These are phyloP conservation scores for Gigaspora rosea DNA, from an alignment of 192 early-diverging fungal species.

Conservation along the genomic window DNA sequence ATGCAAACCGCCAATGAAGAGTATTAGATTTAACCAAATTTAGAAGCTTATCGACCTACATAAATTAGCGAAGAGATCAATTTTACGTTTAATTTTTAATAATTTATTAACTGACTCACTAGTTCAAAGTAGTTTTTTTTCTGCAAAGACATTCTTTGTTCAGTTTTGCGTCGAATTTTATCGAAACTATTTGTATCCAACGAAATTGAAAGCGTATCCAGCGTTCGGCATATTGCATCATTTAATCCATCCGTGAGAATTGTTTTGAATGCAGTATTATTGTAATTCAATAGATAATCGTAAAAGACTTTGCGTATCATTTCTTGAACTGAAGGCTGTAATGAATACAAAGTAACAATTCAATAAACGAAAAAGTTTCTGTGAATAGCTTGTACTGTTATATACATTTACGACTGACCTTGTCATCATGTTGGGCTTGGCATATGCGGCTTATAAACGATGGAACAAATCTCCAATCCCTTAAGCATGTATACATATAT, in stretches of 20 bases:
- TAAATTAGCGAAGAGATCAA: not conserved
- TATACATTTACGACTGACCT: constrained; percentile 37
- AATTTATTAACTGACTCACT: not conserved
- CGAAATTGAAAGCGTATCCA: constrained; percentile 3
- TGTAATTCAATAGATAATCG: constrained; percentile 57
- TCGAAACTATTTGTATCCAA: not conserved
- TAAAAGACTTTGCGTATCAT: constrained; percentile 63
- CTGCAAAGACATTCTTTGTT: constrained; percentile 17
- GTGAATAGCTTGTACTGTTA: not conserved
- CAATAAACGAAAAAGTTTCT: not conserved
- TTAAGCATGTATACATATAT: constrained; percentile 53
- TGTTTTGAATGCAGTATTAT: constrained; percentile 50
- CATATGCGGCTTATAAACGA: constrained; percentile 58
- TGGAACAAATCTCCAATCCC: constrained; percentile 59
- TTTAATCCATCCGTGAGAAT: constrained; percentile 38
- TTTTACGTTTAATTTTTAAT: not conserved
- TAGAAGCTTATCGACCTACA: constrained; percentile 51
- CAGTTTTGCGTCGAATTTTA: constrained; percentile 1
- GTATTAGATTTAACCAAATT: constrained; percentile 58
- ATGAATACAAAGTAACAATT: not conserved
- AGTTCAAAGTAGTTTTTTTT: constrained; percentile 29
- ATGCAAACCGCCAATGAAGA: constrained; percentile 82
- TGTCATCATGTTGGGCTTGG: constrained; percentile 66
- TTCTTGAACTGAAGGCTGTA: constrained; percentile 64
- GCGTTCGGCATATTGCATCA: constrained; percentile 26